Percentiles rank a stretch among this genome's conserved stretches.
Conservation (phyloP, 768 basidiomycete species). For the Podaxis carcinomalis region DNA sequence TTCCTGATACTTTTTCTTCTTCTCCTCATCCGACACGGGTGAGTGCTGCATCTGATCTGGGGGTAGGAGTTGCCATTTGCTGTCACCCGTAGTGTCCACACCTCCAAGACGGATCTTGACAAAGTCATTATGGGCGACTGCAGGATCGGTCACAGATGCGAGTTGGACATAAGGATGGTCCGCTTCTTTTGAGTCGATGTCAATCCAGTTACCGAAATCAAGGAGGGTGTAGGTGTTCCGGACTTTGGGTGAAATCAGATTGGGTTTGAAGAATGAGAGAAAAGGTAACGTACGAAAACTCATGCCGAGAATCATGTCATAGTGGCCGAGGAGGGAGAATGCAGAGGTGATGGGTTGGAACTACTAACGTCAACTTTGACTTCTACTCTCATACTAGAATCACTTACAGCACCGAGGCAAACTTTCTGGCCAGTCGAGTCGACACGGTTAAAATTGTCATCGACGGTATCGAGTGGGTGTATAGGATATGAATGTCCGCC, state of each 20-base stretch:
- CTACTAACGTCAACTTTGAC: conserved; percentile 28
- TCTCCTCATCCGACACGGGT: conserved; percentile 58
- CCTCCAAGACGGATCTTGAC: conserved; percentile 57
- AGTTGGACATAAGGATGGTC: conserved; percentile 69
- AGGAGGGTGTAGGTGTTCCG: conserved; percentile 73
- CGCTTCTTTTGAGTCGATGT: conserved; percentile 38
- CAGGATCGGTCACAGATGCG: conserved; percentile 50
- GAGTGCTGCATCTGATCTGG: conserved; percentile 54
- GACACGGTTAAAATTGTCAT: conserved; percentile 55
- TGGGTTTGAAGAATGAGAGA: not conserved
- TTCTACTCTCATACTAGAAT: not conserved
- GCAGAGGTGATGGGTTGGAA: conserved; percentile 84
- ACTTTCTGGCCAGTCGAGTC: conserved; percentile 16
- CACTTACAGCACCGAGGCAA: conserved; percentile 64
- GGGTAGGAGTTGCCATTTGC: conserved; percentile 44
- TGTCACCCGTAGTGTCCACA: conserved; percentile 47
- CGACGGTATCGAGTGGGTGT: conserved; percentile 69
- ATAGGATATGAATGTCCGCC: conserved; percentile 66
- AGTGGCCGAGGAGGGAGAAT: conserved; percentile 72
- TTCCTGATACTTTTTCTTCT: conserved; percentile 63
- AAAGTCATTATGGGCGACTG: conserved; percentile 61
- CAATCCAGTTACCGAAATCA: conserved; percentile 68
- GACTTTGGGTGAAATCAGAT: conserved; percentile 37
- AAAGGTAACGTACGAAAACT: conserved; percentile 52
- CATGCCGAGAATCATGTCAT: conserved; percentile 84